These are phyloP conservation scores for Xylaria sp. DNA, from an alignment of 2,329 filamentous ascomycete genomes.

Conservation along the genomic window DNA sequence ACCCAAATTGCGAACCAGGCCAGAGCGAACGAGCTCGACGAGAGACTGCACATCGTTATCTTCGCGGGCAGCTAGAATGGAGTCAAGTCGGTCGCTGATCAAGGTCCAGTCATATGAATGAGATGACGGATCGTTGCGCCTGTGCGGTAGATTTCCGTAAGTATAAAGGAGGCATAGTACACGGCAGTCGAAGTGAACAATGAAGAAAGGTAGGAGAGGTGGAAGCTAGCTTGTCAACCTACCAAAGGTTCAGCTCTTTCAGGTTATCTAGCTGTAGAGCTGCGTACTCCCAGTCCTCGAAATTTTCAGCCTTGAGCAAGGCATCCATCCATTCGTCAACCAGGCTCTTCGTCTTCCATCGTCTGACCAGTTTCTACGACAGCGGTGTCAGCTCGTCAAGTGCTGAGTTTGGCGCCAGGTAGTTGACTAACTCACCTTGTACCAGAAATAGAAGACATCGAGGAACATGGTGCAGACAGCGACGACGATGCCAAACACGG, in stretches of 20 bases:
- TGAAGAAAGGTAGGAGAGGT: neutral
- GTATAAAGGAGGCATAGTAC: no score
- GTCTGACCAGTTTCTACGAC: constrained; percentile 71
- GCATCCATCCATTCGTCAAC: constrained; percentile 73
- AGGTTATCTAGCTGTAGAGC: constrained; percentile 84
- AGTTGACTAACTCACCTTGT: constrained; percentile 58
- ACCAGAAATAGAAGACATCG: constrained; percentile 73
- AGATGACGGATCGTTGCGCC: constrained; percentile 84
- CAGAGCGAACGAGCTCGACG: constrained; percentile 83
- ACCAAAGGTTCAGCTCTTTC: constrained; percentile 85
- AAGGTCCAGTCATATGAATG: constrained; percentile 88
- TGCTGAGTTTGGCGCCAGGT: neutral
- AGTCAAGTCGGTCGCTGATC: constrained; percentile 80
- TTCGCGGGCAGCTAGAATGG: constrained; percentile 75
- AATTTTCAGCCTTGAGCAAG: constrained; percentile 74
- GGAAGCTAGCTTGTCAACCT: constrained; percentile 39
- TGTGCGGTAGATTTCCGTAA: constrained; percentile 49
- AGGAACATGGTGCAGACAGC: constrained; percentile 68
- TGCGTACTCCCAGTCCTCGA: constrained; percentile 88
- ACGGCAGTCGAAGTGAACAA: no score
- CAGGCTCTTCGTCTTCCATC: constrained; percentile 73
- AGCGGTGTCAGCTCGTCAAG: constrained; percentile 31
- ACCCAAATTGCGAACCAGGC: constrained; percentile 84
- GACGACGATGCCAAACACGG: constrained; percentile 51
- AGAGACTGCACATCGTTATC: constrained; percentile 78